These are phyloP conservation scores for Pythium dissotocum DNA, from an alignment of 352 stramenopile genomes.

Conservation along the genomic window DNA sequence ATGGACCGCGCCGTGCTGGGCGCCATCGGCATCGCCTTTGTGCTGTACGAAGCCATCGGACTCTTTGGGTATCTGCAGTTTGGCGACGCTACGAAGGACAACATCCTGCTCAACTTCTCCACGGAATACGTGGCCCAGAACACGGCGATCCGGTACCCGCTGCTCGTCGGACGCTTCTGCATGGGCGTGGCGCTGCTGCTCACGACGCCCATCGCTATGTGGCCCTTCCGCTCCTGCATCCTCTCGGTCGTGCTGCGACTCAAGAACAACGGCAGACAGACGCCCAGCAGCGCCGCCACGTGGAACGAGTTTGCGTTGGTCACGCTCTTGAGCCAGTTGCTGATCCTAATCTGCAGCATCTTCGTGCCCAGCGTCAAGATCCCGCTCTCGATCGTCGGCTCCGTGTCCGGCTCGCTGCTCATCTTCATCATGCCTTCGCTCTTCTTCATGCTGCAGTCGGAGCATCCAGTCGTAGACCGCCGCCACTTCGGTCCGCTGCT, in stretches of 20 bases:
- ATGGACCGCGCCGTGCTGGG: slow-evolving; percentile 70
- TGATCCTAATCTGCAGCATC: slow-evolving; percentile 72
- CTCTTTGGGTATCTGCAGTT: slow-evolving; percentile 77
- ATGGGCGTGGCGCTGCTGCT: slow-evolving; percentile 69
- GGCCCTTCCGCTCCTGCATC: slow-evolving; percentile 75
- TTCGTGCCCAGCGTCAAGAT: slow-evolving; percentile 82
- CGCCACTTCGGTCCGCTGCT: slow-evolving; percentile 52
- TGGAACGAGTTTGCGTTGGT: slow-evolving; percentile 44
- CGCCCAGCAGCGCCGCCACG: slow-evolving; percentile 56
- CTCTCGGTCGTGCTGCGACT: slow-evolving; percentile 66
- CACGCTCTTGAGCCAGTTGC: slow-evolving; percentile 50
- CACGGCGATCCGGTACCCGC: slow-evolving; percentile 39
- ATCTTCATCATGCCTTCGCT: slow-evolving; percentile 84
- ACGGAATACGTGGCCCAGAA: slow-evolving; percentile 52
- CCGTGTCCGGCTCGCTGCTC: slow-evolving; percentile 70
- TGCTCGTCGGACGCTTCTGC: slow-evolving; percentile 59
- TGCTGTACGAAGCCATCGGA: slow-evolving; percentile 70
- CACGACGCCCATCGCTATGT: slow-evolving; percentile 72
- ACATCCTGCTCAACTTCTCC: slow-evolving; percentile 81
- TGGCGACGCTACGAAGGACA: slow-evolving; percentile 59
- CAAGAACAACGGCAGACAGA: slow-evolving; percentile 65
- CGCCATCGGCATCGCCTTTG: slow-evolving; percentile 62
- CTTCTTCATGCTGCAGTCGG: slow-evolving; percentile 71
- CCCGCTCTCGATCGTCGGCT: slow-evolving; percentile 75
- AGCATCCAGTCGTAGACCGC: slow-evolving; percentile 38